Evolutionary conservation across 208 protist species (phyloP).

Genomic region (Leishmania aethiopica): DNA sequence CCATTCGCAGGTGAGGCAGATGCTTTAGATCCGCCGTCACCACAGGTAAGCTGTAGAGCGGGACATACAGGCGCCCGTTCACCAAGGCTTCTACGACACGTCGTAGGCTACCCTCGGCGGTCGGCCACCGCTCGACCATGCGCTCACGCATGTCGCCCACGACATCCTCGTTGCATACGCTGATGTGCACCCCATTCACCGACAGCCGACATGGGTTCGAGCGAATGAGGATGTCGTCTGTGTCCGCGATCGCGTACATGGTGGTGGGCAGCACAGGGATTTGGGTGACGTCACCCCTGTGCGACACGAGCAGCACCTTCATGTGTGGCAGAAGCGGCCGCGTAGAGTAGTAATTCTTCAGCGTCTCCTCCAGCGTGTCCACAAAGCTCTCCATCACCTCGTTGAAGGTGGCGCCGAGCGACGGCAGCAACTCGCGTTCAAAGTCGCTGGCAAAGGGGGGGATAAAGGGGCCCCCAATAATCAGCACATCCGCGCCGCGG

Average conservation of each 20-base stretch:
- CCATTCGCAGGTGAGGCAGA: constrained; percentile 56
- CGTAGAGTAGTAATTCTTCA: constrained; percentile 61
- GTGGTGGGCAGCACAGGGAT: constrained; percentile 78
- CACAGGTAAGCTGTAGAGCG: constrained; percentile 60
- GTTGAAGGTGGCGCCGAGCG: constrained; percentile 56
- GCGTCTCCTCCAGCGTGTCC: constrained; percentile 65
- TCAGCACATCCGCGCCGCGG: constrained; percentile 76
- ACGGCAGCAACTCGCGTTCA: constrained; percentile 56
- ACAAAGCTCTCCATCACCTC: constrained; percentile 68
- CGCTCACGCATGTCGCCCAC: constrained; percentile 65
- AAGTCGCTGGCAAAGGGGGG: constrained; percentile 56
- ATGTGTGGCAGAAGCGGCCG: constrained; percentile 38
- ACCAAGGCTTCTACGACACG: constrained; percentile 77
- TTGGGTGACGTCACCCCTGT: constrained; percentile 79
- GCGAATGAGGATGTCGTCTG: constrained; percentile 59
- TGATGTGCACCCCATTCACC: constrained; percentile 81
- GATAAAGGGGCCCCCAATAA: constrained; percentile 86
- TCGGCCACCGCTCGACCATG: constrained; percentile 81
- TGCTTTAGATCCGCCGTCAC: constrained; percentile 64
- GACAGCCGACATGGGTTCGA: constrained; percentile 85
- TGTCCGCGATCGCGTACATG: constrained; percentile 77
- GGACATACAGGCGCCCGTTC: constrained; percentile 72
- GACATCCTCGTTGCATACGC: constrained; percentile 86
- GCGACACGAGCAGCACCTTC: constrained; percentile 77
- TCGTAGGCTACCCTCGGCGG: constrained; percentile 75